phyloP scores from a whole-genome alignment of 2,329 filamentous ascomycete genomes.

The Hypoxylon sp. region DNA sequence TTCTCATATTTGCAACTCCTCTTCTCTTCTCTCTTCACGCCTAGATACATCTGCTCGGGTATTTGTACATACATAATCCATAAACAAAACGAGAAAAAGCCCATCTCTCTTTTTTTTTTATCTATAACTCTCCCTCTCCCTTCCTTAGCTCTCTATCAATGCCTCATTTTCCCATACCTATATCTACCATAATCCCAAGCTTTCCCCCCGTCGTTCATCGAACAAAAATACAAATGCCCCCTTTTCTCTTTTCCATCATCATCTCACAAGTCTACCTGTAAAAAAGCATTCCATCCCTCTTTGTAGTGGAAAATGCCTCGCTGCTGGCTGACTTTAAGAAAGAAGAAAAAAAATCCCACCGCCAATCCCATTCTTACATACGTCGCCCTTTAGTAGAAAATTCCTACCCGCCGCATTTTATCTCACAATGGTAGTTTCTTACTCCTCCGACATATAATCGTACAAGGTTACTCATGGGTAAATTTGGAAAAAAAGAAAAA shows the following conservation, averaged over 20 bases:
- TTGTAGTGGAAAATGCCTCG: slow-evolving; percentile 12
- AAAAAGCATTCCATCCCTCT: neutral
- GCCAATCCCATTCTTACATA: slow-evolving; percentile 11
- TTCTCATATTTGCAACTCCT: slow-evolving; percentile 14
- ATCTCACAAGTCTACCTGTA: slow-evolving; percentile 14
- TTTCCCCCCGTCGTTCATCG: too few relatives aligned
- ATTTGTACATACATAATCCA: neutral
- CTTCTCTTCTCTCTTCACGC: slow-evolving; percentile 15
- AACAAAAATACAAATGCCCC: slow-evolving; percentile 1
- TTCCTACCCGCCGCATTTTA: slow-evolving; percentile 27
- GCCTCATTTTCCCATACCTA: too few relatives aligned
- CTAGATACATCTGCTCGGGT: slow-evolving; percentile 11
- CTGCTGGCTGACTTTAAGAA: slow-evolving; percentile 7
- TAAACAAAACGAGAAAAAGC: neutral
- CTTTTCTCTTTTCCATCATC: neutral
- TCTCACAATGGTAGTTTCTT: slow-evolving; percentile 4
- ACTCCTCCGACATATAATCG: slow-evolving; percentile 40
- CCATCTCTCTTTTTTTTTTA: slow-evolving; percentile 35
- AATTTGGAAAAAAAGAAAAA: neutral
- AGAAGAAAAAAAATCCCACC: slow-evolving; percentile 17
- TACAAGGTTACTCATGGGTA: slow-evolving; percentile 34
- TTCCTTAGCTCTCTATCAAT: slow-evolving; percentile 34
- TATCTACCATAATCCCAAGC: too few relatives aligned
- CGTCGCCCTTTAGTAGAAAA: slow-evolving; percentile 23
- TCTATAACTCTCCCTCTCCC: slow-evolving; percentile 13